Evolutionary conservation across 108 stramenopile species (phyloP).

Genomic region (Nitzschia sp.): DNA sequence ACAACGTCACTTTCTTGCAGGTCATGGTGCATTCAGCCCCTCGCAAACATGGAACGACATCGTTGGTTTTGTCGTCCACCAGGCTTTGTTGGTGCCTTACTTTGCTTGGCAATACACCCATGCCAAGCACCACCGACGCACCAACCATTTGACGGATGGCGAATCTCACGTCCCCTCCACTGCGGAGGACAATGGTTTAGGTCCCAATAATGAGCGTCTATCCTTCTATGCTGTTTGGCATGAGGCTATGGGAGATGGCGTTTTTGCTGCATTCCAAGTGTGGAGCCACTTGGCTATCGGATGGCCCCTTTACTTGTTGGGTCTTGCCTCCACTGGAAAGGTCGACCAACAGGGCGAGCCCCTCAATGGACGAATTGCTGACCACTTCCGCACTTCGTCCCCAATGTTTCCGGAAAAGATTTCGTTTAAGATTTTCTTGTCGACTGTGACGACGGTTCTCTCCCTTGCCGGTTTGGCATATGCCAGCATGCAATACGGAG

Average conservation of each 20-base stretch:
- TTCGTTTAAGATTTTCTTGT: conserved; percentile 77
- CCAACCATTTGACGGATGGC: conserved; percentile 95
- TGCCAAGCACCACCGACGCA: conserved; percentile 98
- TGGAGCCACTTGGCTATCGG: conserved; percentile 87
- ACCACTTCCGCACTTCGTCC: conserved; percentile 88
- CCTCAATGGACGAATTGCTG: conserved; percentile 64
- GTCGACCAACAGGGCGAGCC: conserved; percentile 68
- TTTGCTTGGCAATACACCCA: conserved; percentile 99
- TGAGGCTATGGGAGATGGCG: conserved; percentile 90
- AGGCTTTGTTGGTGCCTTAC: conserved; percentile 97
- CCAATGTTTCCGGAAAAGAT: conserved; percentile 89
- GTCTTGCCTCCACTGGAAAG: conserved; percentile 82
- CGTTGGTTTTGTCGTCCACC: conserved; percentile 95
- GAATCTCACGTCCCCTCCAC: conserved; percentile 88
- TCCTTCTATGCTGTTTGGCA: conserved; percentile 76
- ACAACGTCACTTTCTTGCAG: no score
- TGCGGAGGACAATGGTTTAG: conserved; percentile 76
- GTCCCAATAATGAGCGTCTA: conserved; percentile 57
- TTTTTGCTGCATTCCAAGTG: conserved; percentile 89
- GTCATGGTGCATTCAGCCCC: conserved; percentile 95
- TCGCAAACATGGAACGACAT: conserved; percentile 92
- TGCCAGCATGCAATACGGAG: conserved; percentile 55
- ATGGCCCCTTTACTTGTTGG: conserved; percentile 90
- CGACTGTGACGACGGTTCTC: conserved; percentile 74
- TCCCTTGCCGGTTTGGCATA: conserved; percentile 49